Conservation (phyloP, 2,329 filamentous ascomycete species). For the Hypoxylon sp. region DNA sequence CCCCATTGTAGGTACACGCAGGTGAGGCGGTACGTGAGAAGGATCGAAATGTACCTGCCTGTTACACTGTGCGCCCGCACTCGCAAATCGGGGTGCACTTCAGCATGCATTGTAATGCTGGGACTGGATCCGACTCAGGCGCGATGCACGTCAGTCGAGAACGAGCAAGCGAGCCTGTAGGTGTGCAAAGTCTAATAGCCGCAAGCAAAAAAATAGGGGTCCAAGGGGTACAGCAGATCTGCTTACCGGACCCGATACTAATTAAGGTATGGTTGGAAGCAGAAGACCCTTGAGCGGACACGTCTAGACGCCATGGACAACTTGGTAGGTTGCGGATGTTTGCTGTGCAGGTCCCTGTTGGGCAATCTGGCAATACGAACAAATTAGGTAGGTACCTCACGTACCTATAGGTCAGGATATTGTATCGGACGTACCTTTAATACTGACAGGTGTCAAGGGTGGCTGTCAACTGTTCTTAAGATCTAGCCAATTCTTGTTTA, state of each 20-base stretch:
- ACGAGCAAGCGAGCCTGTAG: slow-evolving; percentile 29
- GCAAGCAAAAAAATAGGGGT: slow-evolving; percentile 43
- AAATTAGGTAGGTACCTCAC: slow-evolving; percentile 1
- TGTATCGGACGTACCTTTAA: background rate
- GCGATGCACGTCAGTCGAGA: slow-evolving; percentile 40
- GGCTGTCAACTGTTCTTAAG: background rate
- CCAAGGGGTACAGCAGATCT: slow-evolving; percentile 40
- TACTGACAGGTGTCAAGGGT: slow-evolving; percentile 6
- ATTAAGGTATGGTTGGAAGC: slow-evolving; percentile 21
- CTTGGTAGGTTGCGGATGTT: slow-evolving; percentile 18
- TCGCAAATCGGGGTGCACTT: slow-evolving; percentile 20
- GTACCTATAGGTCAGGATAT: too few species aligned
- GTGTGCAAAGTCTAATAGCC: slow-evolving; percentile 28
- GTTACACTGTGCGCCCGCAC: slow-evolving; percentile 7
- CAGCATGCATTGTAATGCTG: slow-evolving; percentile 20
- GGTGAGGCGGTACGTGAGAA: slow-evolving; percentile 1
- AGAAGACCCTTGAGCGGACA: slow-evolving; percentile 20
- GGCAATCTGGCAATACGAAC: slow-evolving; percentile 24
- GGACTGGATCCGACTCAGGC: slow-evolving; percentile 36
- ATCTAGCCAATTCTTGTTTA: background rate
- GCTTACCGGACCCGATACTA: slow-evolving; percentile 18
- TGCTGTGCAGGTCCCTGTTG: slow-evolving; percentile 2
- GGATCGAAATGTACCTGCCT: background rate
- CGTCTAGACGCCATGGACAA: slow-evolving; percentile 26
- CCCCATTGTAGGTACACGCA: slow-evolving; percentile 3